These are phyloP conservation scores for Thelonectria rubi DNA, from an alignment of 2,329 filamentous ascomycete species.

Conservation along the genomic window DNA sequence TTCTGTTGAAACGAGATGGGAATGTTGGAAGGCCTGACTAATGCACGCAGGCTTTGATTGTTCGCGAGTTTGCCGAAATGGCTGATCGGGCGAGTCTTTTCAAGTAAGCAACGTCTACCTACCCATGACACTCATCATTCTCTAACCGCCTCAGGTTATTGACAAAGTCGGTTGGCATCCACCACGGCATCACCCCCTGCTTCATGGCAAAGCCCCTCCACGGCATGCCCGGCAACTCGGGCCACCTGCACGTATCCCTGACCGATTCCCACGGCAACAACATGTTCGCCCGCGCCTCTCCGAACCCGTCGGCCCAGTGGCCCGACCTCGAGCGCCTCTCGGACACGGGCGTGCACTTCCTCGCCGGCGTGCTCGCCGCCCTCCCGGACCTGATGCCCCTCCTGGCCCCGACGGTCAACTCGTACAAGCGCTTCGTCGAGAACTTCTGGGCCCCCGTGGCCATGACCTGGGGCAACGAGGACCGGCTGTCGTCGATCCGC, in stretches of 20 bases:
- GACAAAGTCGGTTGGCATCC: conserved; percentile 19
- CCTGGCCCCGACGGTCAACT: conserved; percentile 78
- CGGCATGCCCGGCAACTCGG: conserved; percentile 25
- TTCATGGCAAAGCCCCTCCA: conserved; percentile 27
- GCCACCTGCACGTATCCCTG: conserved; percentile 22
- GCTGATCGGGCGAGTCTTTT: conserved; percentile 90
- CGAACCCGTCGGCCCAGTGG: conserved; percentile 61
- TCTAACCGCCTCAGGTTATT: conserved; percentile 41
- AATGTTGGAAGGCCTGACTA: background rate
- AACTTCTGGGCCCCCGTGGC: conserved; percentile 85
- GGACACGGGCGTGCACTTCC: conserved; percentile 75
- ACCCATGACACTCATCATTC: background rate
- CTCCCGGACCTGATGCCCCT: conserved; percentile 80
- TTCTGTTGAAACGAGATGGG: conserved; percentile 32
- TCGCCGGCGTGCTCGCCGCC: conserved; percentile 75
- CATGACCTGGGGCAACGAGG: conserved; percentile 79
- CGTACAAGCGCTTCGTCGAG: conserved; percentile 80
- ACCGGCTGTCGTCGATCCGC: conserved; percentile 73
- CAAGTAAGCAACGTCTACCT: conserved; percentile 71
- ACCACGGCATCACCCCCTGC: conserved; percentile 20
- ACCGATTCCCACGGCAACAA: conserved; percentile 61
- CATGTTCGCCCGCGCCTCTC: conserved; percentile 69
- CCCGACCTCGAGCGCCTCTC: conserved; percentile 71
- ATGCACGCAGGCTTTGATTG: conserved; percentile 69
- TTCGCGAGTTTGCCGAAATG: conserved; percentile 85